Evolutionary conservation across 2,329 filamentous ascomycete species (phyloP), one percentile per base, ranked within the genome.

Genomic region (Rutstroemia sp.): DNA sequence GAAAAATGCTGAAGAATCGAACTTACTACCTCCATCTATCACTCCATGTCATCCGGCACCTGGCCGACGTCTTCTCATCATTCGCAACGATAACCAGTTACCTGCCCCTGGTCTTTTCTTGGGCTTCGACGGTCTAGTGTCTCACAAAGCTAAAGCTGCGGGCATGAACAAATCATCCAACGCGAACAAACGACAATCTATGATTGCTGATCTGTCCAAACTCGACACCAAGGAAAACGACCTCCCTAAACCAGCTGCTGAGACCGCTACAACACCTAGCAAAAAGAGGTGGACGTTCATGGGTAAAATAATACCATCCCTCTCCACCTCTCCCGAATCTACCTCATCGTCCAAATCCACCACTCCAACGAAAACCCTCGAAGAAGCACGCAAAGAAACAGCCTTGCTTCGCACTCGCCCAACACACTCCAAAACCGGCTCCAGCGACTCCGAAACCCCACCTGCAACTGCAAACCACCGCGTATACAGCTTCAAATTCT

Each of bases 401-500:
- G 75, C 77, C 2, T 70, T 75, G n/a, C 68, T 75, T 2, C 73
- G 77, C 21, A 68, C 16, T 58, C 68, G 42, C 64, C 69, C 41
- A 58, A 61, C 19, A 65, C 70, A 73, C 12, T 76, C 76, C 2
- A 79, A 82, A 53, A 72, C 72, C 14, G 80, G 78, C 27, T 82
- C 79, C 16, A 81, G 80, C 5, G 75, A 78, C 2, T 82, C 80
- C 8, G 75, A 78, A 1, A 80, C 81, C 0, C 72, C 78, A 5
- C 62, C 72, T 80, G 67, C 72, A 78, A 68, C 75, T 78, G 61
- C 60, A 2, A 62, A 56, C 9, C 63, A 69, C 49, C 65, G 67
- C n/a, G 62, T 65, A 12, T 89, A 82, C 65, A 78, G 82, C 58
- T 92, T 92, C 75, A 88, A 85, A 60, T 92, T 92, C 65, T 82